A percentile compares a stretch with the other conserved stretches of the same genome.
These are phyloP conservation scores for Stygiomarasmius scandens DNA, from an alignment of 1,284 basidiomycete species.

Conservation along the genomic window DNA sequence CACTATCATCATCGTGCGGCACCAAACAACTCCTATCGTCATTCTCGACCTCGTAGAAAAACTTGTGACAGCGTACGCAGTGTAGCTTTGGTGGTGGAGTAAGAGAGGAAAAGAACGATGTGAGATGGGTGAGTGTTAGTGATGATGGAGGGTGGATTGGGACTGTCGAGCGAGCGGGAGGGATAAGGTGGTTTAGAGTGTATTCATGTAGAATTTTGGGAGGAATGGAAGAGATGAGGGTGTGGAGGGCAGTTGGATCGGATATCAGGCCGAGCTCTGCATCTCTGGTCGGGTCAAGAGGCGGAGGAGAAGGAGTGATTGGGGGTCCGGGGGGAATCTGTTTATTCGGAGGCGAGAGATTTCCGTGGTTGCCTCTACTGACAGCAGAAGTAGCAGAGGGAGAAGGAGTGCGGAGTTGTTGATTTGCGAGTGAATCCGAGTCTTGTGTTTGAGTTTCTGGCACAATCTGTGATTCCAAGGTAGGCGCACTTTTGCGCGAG, in stretches of 20 bases:
- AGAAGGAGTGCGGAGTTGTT: slow-evolving; percentile 19
- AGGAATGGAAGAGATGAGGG: slow-evolving; percentile 61
- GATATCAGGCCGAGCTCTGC: slow-evolving; percentile 22
- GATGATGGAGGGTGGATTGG: slow-evolving; percentile 18
- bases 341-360: slow-evolving; percentile 16
- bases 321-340: slow-evolving; percentile 6
- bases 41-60: slow-evolving; percentile 61
- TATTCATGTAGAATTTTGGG: slow-evolving; percentile 68
- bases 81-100: slow-evolving; percentile 67
- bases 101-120: slow-evolving; percentile 59
- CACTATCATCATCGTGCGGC: slow-evolving; percentile 49
- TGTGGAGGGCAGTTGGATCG: slow-evolving; percentile 46
- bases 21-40: slow-evolving; percentile 57
- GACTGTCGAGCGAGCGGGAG: slow-evolving; percentile 25
- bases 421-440: not conserved
- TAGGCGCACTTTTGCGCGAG: slow-evolving; percentile 1
- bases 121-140: slow-evolving; percentile 42
- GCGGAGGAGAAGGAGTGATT: slow-evolving; percentile 20
- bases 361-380: slow-evolving; percentile 12
- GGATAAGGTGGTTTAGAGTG: slow-evolving; percentile 51
- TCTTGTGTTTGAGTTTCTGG: slow-evolving; percentile 3
- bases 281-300: slow-evolving; percentile 5
- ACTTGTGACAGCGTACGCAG: slow-evolving; percentile 73
- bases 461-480: not conserved
- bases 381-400: slow-evolving; percentile 15